These are phyloP conservation scores for Cladosporium sphaerospermum DNA, from an alignment of 2,329 filamentous ascomycete genomes.

Conservation along the genomic window DNA sequence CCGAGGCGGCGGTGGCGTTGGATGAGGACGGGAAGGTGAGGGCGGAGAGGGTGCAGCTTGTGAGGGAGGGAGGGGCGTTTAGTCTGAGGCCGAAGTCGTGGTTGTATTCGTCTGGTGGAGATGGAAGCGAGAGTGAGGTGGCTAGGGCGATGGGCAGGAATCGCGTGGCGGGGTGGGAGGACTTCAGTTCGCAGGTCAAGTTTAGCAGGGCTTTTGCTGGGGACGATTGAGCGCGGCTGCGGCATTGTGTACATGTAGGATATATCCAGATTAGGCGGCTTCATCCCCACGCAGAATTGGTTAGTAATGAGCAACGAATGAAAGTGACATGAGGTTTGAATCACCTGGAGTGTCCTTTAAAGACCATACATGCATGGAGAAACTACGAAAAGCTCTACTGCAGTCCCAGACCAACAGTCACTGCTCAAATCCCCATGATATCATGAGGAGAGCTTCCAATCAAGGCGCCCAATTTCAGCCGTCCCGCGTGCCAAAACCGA, in stretches of 20 bases:
- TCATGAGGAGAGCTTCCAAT: background rate
- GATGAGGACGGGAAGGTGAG: background rate
- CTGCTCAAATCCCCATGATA: background rate
- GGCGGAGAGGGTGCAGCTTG: conserved; percentile 27
- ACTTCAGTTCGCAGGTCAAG: conserved; percentile 30
- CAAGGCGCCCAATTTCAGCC: too few relatives aligned
- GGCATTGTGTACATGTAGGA: background rate
- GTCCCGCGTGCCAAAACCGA: too few relatives aligned
- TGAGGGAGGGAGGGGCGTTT: conserved; percentile 22
- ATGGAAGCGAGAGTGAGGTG: conserved; percentile 8
- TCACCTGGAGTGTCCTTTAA: too few relatives aligned
- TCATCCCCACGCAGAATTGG: too few relatives aligned
- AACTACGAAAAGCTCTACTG: background rate
- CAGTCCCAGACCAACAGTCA: conserved; percentile 1
- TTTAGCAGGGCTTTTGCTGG: conserved; percentile 18
- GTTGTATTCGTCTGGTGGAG: conserved; percentile 18
- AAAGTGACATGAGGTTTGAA: too few relatives aligned
- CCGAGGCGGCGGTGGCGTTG: conserved; percentile 12
- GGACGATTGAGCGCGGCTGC: background rate
- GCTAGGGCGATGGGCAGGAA: conserved; percentile 19
- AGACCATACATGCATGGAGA: too few relatives aligned
- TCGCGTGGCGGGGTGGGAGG: conserved; percentile 27
- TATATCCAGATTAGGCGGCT: too few relatives aligned
- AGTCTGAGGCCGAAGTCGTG: conserved; percentile 30
- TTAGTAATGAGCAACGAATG: too few relatives aligned